Percentiles rank a stretch among this genome's conserved stretches.
phyloP scores from a whole-genome alignment of 1,284 basidiomycete genomes.

The Neonothopanus nambi region DNA sequence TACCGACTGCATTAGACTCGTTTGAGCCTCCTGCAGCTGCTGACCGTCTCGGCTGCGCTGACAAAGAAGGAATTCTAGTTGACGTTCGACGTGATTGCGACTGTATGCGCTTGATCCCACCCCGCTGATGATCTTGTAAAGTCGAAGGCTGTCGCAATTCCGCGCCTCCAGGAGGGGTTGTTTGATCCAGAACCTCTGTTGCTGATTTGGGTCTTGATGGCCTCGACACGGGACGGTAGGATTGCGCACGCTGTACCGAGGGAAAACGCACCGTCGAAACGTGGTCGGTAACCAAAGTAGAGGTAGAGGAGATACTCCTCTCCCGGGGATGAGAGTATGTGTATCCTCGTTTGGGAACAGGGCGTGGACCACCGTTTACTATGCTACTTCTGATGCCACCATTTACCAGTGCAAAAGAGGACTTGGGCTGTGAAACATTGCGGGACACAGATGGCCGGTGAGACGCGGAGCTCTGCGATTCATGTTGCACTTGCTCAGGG shows the following conservation, averaged over 20 bases:
- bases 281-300: not conserved
- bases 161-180: not conserved
- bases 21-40: not conserved
- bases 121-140: no score
- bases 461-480: conserved; percentile 8
- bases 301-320: not conserved
- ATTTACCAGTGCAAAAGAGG: conserved; percentile 4
- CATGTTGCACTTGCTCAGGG: no score
- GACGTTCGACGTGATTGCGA: no score
- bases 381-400: not conserved
- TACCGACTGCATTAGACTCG: not conserved
- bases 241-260: conserved; percentile 14
- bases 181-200: not conserved
- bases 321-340: conserved; percentile 24
- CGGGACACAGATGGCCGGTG: conserved; percentile 21
- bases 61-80: not conserved
- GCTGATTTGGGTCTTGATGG: conserved; percentile 6
- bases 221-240: conserved; percentile 13
- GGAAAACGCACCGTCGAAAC: conserved; percentile 10
- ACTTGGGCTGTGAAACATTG: conserved; percentile 15
- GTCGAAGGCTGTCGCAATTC: no score
- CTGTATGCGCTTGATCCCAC: conserved; percentile 9
- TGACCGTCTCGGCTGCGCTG: not conserved
- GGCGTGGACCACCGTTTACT: conserved; percentile 2
- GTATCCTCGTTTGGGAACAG: conserved; percentile 36